Evolutionary conservation across 441 rosid species (phyloP).

Genomic region (Euphorbia celastroides): DNA sequence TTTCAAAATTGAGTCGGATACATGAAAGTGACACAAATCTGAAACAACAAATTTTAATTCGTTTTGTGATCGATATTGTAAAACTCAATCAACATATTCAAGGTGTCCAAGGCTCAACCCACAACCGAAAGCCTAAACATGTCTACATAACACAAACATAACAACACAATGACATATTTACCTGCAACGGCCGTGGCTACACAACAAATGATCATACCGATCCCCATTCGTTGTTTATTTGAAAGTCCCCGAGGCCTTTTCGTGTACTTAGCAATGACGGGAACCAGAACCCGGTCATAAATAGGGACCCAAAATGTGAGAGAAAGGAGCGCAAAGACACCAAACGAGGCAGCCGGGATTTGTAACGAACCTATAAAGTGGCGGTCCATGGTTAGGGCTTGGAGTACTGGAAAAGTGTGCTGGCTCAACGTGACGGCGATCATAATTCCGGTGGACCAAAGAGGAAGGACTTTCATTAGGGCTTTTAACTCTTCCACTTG

Average conservation of each 20-base stretch:
- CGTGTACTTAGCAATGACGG: conserved; percentile 23
- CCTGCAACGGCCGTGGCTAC: conserved; percentile 33
- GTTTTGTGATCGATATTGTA: too few species aligned
- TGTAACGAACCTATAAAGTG: conserved; percentile 15
- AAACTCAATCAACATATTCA: too few species aligned
- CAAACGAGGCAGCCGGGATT: conserved; percentile 40
- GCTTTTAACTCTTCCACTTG: conserved; percentile 64
- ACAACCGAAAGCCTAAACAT: too few species aligned
- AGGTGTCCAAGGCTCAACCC: too few species aligned
- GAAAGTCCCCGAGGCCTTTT: conserved; percentile 28
- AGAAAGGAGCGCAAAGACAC: conserved; percentile 28
- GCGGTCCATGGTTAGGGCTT: conserved; percentile 42
- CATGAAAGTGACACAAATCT: too few species aligned
- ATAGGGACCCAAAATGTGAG: conserved; percentile 40
- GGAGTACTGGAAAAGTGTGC: conserved; percentile 35
- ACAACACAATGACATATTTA: not conserved
- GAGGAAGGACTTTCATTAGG: conserved; percentile 41
- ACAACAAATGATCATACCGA: conserved; percentile 34
- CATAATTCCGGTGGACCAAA: conserved; percentile 45
- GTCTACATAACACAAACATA: not conserved
- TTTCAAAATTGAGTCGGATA: too few species aligned
- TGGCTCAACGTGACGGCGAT: conserved; percentile 38
- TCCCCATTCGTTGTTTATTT: conserved; percentile 40
- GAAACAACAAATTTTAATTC: too few species aligned
- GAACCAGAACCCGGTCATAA: conserved; percentile 39